Percentiles rank a stretch among this genome's conserved stretches.
Evolutionary conservation across 2,329 filamentous ascomycete species (phyloP).

Genomic region (Trichoderma simmonsii): DNA sequence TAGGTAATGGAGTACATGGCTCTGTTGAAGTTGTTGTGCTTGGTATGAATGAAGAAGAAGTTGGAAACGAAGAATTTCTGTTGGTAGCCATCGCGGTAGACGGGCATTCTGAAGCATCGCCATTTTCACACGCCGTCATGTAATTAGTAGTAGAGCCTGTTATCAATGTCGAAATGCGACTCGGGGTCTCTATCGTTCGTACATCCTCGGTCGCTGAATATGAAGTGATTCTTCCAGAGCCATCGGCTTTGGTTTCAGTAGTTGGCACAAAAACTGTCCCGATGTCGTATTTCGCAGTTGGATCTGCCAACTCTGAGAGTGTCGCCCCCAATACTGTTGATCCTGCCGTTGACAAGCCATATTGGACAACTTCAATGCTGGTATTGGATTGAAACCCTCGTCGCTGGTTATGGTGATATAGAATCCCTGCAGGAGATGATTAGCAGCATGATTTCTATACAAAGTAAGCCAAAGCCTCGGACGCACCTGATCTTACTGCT

Average conservation of each 20-base stretch:
- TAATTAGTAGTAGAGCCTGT: not conserved
- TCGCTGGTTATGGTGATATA: not conserved
- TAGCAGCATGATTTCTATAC: not conserved
- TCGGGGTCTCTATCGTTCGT: not conserved
- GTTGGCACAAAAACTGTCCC: not conserved
- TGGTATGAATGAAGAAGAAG: not conserved
- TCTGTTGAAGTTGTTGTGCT: conserved; percentile 23
- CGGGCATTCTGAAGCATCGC: not conserved
- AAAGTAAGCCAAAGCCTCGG: not conserved
- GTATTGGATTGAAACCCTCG: not conserved
- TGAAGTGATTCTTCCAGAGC: not conserved
- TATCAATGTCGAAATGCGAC: not conserved
- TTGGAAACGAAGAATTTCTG: not conserved
- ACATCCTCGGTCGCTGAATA: not conserved
- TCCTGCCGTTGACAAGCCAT: not conserved
- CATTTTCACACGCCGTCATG: not conserved
- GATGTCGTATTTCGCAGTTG: not conserved
- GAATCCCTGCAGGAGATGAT: not conserved
- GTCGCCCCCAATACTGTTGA: not conserved
- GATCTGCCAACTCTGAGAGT: not conserved
- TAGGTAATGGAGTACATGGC: conserved; percentile 34
- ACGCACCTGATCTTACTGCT: conserved; percentile 20
- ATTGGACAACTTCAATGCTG: not conserved
- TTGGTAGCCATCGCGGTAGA: not conserved
- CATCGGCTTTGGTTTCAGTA: not conserved